Base-by-base conservation (phyloP, 202 grass and related monocot species). In the Cymbopogon flexuosus region DNA sequence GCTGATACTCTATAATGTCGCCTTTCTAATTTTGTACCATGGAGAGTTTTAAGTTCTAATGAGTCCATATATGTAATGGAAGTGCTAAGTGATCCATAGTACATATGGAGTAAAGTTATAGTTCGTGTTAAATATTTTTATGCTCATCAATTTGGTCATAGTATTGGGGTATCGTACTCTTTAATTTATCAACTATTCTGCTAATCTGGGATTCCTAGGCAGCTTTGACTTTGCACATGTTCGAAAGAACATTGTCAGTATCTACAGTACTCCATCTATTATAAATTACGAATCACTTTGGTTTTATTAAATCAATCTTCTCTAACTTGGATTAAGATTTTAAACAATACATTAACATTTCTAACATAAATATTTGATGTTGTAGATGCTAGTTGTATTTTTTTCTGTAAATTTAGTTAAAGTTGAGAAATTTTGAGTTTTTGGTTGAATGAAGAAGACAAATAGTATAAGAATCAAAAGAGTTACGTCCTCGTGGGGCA, bases 1-100 rank as follows among this genome's bases (percentile, higher is more conserved):
- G 36, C 67, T 73, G 52, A 61, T 67, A 73, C 46, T 72, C 27
- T 85, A 8, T 73, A 34, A 68, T 89, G 79, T 33, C 52, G 57
- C 36, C 64, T 16, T 45, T n/a, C 56, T 62, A 61, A 45, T 64
- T 33, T 68, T 72, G 61, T 78, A 72, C 60, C 68, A 27, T 76
- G 82, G 39, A 43, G 57, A 81, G 34, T 70, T 70, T 74, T 59
- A 78, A 73, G 49, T 67, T 72, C 21, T 54, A 54, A 21, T 21
- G 33, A 56, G 21, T 56, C 35, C n/a, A 40, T 84, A 81, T 75
- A 70, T 69, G 51, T 43, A 40, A 13, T 59, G 73, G 74, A 84
- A 84, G 42, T 81, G 56, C 11, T 59, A 81, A 56, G 52, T 56
- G 19, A 9, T 56, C 39, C 40, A 31, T 75, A 79, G 68, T 68